Base-by-base conservation (phyloP, 2,329 filamentous ascomycete genomes). In the Penicillium sp. region DNA sequence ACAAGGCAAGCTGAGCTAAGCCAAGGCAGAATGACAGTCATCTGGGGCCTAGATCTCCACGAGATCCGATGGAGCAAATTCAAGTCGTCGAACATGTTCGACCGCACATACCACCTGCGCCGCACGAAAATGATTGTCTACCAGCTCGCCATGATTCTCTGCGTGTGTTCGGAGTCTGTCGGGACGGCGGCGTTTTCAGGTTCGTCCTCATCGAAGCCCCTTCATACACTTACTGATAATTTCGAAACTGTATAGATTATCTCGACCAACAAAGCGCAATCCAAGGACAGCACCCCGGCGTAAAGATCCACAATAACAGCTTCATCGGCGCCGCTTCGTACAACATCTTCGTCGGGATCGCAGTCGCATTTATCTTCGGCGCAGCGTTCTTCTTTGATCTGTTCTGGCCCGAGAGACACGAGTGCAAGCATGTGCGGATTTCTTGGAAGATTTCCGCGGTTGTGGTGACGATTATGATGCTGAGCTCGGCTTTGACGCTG, bases 371-470 rank as follows among this genome's bases (percentile, higher is more conserved):
- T 50, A 83, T 87, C 67, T 87, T 88, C 67, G 85, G 85, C 23
- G 81, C 82, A 0, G 85, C 81, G 0, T 87, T 87, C 77, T 87
- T 87, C 77, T 86, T 87, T 73, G 85, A 87, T 68, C 80, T 88
- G 3, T 86, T 87, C 75, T 87, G 84, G 83, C 85, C 85, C 0
- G 84, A 85, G 56, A 79, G 85, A 52, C 71, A 77, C 9, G 85
- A 88, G 64, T 81, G 76, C 4, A 70, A 64, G 21, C 70, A 76
- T 21, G 84, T 87, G 3, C 81, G 82, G 53, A 66, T 81, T n/a
- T 82, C 84, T 0, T 88, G 85, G 85, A 84, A 80, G 67, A 76
- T 83, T 11, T 84, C 79, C 64, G 81, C 82, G 0, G 71, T 86
- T 1, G 69, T 84, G 2, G 76, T 85, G 7, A 81, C 78, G 38